Conservation (phyloP, 345 rosid species). For the Diplotaxis tenuifolia region DNA sequence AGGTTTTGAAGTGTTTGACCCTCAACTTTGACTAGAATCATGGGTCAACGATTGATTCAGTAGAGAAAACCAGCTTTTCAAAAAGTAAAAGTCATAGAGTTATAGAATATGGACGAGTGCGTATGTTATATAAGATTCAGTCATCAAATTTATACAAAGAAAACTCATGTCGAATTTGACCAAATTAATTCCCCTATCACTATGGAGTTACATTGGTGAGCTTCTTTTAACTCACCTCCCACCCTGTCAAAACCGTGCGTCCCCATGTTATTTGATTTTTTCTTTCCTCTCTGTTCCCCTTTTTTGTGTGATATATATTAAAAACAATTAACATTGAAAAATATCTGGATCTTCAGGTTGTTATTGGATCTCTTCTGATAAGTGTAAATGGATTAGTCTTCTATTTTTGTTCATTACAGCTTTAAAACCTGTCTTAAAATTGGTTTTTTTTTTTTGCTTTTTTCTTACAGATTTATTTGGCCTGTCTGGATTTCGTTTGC, state of each 20-base stretch:
- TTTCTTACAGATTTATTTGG: background rate
- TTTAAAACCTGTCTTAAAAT: background rate
- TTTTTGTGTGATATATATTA: background rate
- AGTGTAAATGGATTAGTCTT: slow-evolving; percentile 10
- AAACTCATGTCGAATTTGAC: slow-evolving; percentile 4
- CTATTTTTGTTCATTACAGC: slow-evolving; percentile 31
- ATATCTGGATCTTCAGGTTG: slow-evolving; percentile 34
- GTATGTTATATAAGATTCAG: background rate
- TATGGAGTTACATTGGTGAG: background rate
- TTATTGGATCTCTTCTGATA: slow-evolving; percentile 20
- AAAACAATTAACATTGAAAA: slow-evolving; percentile 12
- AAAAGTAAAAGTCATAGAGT: background rate
- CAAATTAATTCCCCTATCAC: background rate
- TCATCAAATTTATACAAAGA: background rate
- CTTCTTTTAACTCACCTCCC: slow-evolving; percentile 21
- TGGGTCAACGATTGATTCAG: background rate
- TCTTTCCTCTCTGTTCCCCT: background rate
- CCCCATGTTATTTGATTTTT: slow-evolving; percentile 16
- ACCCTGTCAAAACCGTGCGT: slow-evolving; percentile 27
- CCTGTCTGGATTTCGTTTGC: slow-evolving; percentile 11
- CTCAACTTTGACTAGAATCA: slow-evolving; percentile 23
- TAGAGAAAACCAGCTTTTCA: background rate
- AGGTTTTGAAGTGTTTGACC: slow-evolving; percentile 42
- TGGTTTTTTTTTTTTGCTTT: background rate
- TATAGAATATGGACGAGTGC: background rate